Evolutionary conservation across 176 grass and related monocot genomes (phyloP), one percentile per base, ranked within the genome.

Genomic region (Ananas comosus): DNA sequence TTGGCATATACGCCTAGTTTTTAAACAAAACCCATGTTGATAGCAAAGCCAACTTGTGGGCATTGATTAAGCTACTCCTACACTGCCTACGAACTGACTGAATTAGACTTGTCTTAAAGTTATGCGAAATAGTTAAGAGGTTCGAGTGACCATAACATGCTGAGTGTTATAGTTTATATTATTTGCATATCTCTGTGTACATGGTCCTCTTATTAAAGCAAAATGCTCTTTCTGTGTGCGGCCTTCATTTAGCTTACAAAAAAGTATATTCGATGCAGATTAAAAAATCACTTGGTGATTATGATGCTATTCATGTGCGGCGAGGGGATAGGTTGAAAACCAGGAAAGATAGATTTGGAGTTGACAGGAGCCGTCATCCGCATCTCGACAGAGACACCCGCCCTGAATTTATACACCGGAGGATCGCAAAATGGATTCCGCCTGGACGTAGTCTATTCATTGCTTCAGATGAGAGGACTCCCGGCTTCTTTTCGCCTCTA

Each of bases 281-380:
- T 63, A 97, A 92, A 90, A 76, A 76, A 33, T 64, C 85, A 64
- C 83, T 96, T 83, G 86, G 86, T 69, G 89, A 97, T 13, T 97
- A 97, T 72, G 86, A 97, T 80, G 93, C 88, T 76, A 97, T 97
- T 81, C 93, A 97, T 83, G 93, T 97, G 72, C 83, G 93, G 29
- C 81, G 89, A 74, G 93, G 93, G 76, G 93, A 97, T 77, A 79
- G 80, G 57, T 50, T 97, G 48, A 97, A 97, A 72, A 97, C 81
- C 56, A 90, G 89, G 76, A 97, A 86, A 75, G 89, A 97, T 70
- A 80, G 81, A 80, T 90, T 86, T 81, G 89, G 89, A 65, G 89
- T 92, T 2, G 83, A 83, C 81, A 68, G 88, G 68, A 92, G 93
- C 53, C 89, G 83, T 57, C 90, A 89, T 85, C 93, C 93, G 54